Conservation (phyloP, 139 green algal genomes). For the Chara braunii region DNA sequence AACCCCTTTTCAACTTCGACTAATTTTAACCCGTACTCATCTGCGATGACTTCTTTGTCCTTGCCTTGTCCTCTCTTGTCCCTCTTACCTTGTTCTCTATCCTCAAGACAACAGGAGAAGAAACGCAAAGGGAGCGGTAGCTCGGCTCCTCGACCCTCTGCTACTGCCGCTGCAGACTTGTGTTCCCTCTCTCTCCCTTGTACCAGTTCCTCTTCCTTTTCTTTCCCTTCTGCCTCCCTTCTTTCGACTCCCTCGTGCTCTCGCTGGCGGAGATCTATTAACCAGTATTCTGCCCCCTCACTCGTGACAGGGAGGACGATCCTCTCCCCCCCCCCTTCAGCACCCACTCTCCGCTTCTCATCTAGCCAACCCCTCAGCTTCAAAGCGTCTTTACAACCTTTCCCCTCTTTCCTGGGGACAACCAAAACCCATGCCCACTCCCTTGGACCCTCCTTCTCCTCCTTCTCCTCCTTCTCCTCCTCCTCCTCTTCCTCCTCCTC, state of each 20-base stretch:
- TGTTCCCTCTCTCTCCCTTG: neutral
- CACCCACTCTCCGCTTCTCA: neutral
- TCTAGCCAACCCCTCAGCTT: neutral
- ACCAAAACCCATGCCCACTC: slow-evolving; percentile 1
- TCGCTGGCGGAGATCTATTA: neutral
- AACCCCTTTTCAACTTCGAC: no score
- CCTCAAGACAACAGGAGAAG: neutral
- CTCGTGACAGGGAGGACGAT: neutral
- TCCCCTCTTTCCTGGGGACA: slow-evolving; percentile 5
- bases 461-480: neutral
- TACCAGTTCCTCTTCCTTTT: neutral
- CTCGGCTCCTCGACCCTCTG: no score
- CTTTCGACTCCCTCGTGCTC: slow-evolving; percentile 10
- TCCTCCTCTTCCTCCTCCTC: neutral
- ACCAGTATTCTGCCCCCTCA: neutral
- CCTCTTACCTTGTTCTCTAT: neutral
- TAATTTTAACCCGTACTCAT: no score
- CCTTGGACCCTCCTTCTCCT: neutral
- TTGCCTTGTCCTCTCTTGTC: no score
- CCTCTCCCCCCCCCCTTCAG: neutral
- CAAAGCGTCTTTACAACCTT: slow-evolving; percentile 13
- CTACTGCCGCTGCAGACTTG: neutral
- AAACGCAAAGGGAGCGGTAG: no score
- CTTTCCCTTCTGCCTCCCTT: neutral
- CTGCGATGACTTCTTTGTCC: no score